Conservation (phyloP, 371 early-diverging fungal species). For the Nosema granulosis region DNA sequence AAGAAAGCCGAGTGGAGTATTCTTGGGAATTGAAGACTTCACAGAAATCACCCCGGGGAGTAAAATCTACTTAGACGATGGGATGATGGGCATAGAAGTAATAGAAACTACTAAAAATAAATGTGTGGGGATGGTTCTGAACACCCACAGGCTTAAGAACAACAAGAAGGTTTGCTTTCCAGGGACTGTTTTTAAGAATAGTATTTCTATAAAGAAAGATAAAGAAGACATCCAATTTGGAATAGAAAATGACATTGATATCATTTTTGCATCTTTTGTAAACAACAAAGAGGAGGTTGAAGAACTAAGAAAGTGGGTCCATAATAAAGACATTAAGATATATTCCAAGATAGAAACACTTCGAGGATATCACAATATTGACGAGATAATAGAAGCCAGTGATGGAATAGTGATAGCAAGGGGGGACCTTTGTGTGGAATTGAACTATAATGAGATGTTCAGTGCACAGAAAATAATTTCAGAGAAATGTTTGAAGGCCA, state of each 20-base stretch:
- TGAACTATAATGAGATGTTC: slow-evolving; percentile 80
- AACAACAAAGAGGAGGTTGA: slow-evolving; percentile 78
- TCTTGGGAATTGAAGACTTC: slow-evolving; percentile 78
- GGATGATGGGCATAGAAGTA: slow-evolving; percentile 68
- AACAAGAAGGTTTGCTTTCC: slow-evolving; percentile 83
- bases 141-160: slow-evolving; percentile 72
- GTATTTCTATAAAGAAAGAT: slow-evolving; percentile 86
- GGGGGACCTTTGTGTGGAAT: slow-evolving; percentile 91
- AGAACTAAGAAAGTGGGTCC: slow-evolving; percentile 74
- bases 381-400: slow-evolving; percentile 81
- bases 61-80: slow-evolving; percentile 74
- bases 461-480: slow-evolving; percentile 92
- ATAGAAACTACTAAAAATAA: slow-evolving; percentile 59
- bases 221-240: slow-evolving; percentile 80
- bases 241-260: slow-evolving; percentile 82
- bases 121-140: slow-evolving; percentile 71
- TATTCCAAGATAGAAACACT: slow-evolving; percentile 75
- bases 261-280: slow-evolving; percentile 91
- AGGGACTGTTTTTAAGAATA: slow-evolving; percentile 76
- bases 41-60: slow-evolving; percentile 75
- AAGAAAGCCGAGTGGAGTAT: slow-evolving; percentile 66
- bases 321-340: slow-evolving; percentile 72
- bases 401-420: slow-evolving; percentile 98
- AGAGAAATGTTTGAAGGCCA: slow-evolving; percentile 79
- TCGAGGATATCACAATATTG: slow-evolving; percentile 88